A percentile compares a stretch with the other conserved stretches of the same genome.
Conservation (phyloP, 306 rosid species). For the Begonia loranthoides region DNA sequence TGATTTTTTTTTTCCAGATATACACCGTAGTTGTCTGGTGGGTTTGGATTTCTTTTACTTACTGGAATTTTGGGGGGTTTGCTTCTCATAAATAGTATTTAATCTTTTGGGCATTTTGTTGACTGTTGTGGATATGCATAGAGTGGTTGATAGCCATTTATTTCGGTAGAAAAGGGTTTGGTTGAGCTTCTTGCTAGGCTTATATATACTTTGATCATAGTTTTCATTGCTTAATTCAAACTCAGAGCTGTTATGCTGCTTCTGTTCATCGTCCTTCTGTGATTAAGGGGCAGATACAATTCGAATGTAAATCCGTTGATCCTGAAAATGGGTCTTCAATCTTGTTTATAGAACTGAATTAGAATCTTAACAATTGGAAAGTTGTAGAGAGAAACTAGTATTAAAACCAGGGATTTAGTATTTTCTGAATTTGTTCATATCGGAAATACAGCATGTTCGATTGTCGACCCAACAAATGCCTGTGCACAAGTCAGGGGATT, state of each 20-base stretch:
- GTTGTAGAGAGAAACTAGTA: conserved; percentile 11
- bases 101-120: neutral
- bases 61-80: too few species aligned
- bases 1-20: neutral
- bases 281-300: neutral
- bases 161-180: neutral
- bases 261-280: neutral
- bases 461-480: conserved; percentile 88
- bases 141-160: neutral
- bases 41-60: conserved; percentile 7
- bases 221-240: too few species aligned
- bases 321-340: neutral
- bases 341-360: neutral
- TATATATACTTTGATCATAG: neutral
- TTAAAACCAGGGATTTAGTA: conserved; percentile 8
- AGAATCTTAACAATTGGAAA: conserved; percentile 3
- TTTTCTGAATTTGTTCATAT: conserved; percentile 16
- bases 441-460: conserved; percentile 72
- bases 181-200: neutral
- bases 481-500: conserved; percentile 84
- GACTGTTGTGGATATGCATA: neutral
- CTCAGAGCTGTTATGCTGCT: neutral
- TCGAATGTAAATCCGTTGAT: neutral
- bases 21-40: conserved; percentile 8
- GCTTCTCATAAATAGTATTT: too few species aligned